Percentiles rank a stretch among this genome's conserved stretches.
These are phyloP conservation scores for Grifola frondosa DNA, from an alignment of 1,284 basidiomycete genomes.

Conservation along the genomic window DNA sequence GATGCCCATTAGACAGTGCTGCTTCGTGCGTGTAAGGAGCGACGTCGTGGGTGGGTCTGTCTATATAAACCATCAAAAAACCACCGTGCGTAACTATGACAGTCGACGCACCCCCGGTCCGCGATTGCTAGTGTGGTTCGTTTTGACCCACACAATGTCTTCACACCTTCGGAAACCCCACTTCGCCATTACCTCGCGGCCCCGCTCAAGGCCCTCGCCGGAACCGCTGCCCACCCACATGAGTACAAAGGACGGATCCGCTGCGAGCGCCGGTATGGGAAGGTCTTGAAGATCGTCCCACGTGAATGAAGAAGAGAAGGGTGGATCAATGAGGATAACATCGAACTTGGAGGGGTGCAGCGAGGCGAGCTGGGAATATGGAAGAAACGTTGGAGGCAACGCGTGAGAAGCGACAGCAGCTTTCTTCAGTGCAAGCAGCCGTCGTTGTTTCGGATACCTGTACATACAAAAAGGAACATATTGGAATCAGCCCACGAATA, in stretches of 20 bases:
- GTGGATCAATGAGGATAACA: slow-evolving; percentile 90
- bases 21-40: slow-evolving; percentile 85
- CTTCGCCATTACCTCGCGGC: slow-evolving; percentile 85
- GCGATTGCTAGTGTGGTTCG: slow-evolving; percentile 68
- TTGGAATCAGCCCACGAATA: slow-evolving; percentile 1
- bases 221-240: slow-evolving; percentile 95
- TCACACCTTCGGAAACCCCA: slow-evolving; percentile 98
- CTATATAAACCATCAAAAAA: slow-evolving; percentile 33
- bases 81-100: not conserved
- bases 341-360: slow-evolving; percentile 82
- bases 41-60: slow-evolving; percentile 82
- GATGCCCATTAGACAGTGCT: slow-evolving; percentile 99
- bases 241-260: slow-evolving; percentile 92
- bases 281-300: slow-evolving; percentile 84
- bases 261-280: slow-evolving; percentile 81
- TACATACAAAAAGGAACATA: slow-evolving; percentile 1
- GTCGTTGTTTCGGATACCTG: slow-evolving; percentile 90
- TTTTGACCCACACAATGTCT: slow-evolving; percentile 97
- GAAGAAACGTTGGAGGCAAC: slow-evolving; percentile 68
- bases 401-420: slow-evolving; percentile 62
- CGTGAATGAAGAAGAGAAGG: slow-evolving; percentile 77
- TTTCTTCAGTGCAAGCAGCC: slow-evolving; percentile 78
- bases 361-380: slow-evolving; percentile 52
- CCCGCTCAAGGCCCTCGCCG: slow-evolving; percentile 88
- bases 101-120: slow-evolving; percentile 63